Conservation (phyloP, 148 eudicot genomes). For the Amaranthus palmeri region DNA sequence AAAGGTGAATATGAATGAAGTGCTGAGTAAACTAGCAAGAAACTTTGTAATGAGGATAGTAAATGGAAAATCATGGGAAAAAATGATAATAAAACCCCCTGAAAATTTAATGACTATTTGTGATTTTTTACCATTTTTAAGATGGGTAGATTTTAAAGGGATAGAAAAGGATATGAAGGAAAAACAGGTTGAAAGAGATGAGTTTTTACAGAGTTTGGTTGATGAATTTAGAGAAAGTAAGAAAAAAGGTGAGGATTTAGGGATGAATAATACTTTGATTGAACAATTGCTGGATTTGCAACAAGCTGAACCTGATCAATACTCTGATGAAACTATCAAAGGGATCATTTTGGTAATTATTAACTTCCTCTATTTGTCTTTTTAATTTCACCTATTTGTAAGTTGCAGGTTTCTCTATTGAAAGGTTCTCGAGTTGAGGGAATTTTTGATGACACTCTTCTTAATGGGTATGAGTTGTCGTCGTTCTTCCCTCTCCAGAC, state of each 20-base stretch:
- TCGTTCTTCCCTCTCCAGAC: not conserved
- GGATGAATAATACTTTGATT: slow-evolving; percentile 15
- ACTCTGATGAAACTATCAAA: slow-evolving; percentile 36
- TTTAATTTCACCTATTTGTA: too few species aligned
- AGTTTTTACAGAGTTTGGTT: slow-evolving; percentile 32
- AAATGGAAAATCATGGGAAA: slow-evolving; percentile 32
- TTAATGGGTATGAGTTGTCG: not conserved
- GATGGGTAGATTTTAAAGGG: slow-evolving; percentile 45
- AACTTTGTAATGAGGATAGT: slow-evolving; percentile 31
- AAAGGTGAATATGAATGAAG: slow-evolving; percentile 24
- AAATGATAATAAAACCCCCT: not conserved
- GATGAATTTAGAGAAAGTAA: slow-evolving; percentile 24
- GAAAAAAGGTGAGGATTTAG: not conserved
- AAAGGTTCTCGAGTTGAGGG: not conserved
- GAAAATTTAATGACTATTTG: slow-evolving; percentile 14
- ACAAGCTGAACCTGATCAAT: slow-evolving; percentile 38
- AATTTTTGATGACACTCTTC: not conserved
- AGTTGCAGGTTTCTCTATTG: not conserved
- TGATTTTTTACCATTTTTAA: slow-evolving; percentile 43
- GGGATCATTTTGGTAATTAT: slow-evolving; percentile 36
- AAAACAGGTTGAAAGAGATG: slow-evolving; percentile 31
- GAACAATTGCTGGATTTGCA: slow-evolving; percentile 33
- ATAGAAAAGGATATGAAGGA: slow-evolving; percentile 29
- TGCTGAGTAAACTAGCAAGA: slow-evolving; percentile 13
- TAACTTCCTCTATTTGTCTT: not conserved